Evolutionary conservation across 2,329 filamentous ascomycete species (phyloP), one percentile per base, ranked within the genome.

Genomic region (Pseudogymnoascus sp.): DNA sequence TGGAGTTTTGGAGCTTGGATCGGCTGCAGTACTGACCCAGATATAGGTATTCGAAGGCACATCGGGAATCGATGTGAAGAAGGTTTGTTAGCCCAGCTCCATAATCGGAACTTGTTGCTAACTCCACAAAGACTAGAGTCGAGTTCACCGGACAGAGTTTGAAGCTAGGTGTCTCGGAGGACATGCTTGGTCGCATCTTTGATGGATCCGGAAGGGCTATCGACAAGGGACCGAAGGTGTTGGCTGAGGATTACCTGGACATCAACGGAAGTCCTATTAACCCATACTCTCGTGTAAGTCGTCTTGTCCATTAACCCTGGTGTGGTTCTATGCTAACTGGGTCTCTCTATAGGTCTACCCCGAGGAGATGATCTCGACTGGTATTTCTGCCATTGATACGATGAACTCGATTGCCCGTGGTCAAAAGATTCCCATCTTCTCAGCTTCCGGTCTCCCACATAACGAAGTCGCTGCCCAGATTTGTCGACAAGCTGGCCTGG

Each of bases 381-480:
- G 94, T 86, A 99, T 99, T 76, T 97, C 93, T 65, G 92, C 94
- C 73, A 97, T 99, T 72, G 93, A 97, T 75, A 96, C 92, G 65
- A 97, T 97, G 93, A 92, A 92, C 82, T 92, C 89, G 65, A 96
- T 97, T 76, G 94, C 95, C 67, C 92, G 94, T 85, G 94, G 94
- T 66, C 94, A 99, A 77, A 99, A 99, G 84, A 99, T 99, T 68
- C 94, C 95, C 70, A 99, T 99, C 72, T 99, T 99, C 86, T 99
- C 94, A 27, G 92, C 94, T 61, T 87, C 94, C 64, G 94, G 94
- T 92, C 86, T 99, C 64, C 95, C 95, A 39, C 95, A 99, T 80
- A 99, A 99, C 80, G 94, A 99, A 82, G 97, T 99, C 72, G 95
- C 95, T 63, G 95, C 94, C 55, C 92, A 97, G 79, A 99, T 99